Evolutionary conservation across 2,329 filamentous ascomycete species (phyloP).

Genomic region (Pseudocercospora fuligena): DNA sequence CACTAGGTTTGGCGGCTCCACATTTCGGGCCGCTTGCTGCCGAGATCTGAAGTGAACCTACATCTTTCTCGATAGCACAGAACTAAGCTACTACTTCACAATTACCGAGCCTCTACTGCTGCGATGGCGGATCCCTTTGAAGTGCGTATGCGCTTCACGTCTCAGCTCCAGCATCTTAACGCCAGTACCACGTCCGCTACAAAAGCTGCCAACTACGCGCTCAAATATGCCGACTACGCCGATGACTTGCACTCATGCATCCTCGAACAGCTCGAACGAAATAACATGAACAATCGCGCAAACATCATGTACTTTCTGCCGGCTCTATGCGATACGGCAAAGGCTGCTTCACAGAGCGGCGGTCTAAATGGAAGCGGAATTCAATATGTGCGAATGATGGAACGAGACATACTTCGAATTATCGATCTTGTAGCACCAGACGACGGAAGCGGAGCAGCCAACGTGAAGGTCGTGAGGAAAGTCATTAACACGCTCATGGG

Average conservation of each 20-base stretch:
- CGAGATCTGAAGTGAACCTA: background rate
- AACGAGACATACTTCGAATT: slow-evolving; percentile 86
- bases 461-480: slow-evolving; percentile 82
- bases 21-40: slow-evolving; percentile 1
- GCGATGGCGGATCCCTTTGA: slow-evolving; percentile 87
- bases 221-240: slow-evolving; percentile 92
- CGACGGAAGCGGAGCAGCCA: slow-evolving; percentile 85
- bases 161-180: slow-evolving; percentile 85
- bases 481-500: slow-evolving; percentile 61
- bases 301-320: slow-evolving; percentile 99
- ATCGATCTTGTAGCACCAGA: slow-evolving; percentile 90
- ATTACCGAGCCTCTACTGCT: background rate
- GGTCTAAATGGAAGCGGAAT: slow-evolving; percentile 32
- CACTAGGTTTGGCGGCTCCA: background rate
- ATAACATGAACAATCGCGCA: slow-evolving; percentile 93
- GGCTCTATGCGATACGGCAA: slow-evolving; percentile 85
- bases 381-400: slow-evolving; percentile 91
- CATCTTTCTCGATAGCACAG: background rate
- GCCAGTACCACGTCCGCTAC: slow-evolving; percentile 86
- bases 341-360: slow-evolving; percentile 68
- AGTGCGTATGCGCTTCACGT: slow-evolving; percentile 95
- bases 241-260: slow-evolving; percentile 98
- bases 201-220: slow-evolving; percentile 91
- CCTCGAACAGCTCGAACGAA: slow-evolving; percentile 89
- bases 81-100: background rate